Evolutionary conservation across 495 filamentous ascomycete species (phyloP).

Genomic region (Penicillium odoratum): DNA sequence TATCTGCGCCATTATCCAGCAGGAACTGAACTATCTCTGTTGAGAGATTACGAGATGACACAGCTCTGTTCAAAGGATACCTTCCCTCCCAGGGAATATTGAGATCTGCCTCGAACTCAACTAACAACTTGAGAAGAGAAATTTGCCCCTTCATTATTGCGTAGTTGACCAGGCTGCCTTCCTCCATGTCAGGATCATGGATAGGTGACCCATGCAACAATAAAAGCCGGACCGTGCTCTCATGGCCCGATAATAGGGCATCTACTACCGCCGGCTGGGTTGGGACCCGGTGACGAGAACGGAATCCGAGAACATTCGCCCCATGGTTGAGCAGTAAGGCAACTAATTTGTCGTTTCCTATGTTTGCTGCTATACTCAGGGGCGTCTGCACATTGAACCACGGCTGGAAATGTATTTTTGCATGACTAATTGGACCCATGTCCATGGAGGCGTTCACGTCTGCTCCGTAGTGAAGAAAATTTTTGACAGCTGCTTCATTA

Average conservation of each 20-base stretch:
- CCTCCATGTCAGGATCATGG: neutral
- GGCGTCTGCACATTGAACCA: neutral
- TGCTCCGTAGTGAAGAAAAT: neutral
- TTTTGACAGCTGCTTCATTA: neutral
- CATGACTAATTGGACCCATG: neutral
- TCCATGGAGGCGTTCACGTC: neutral
- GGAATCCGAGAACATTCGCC: neutral
- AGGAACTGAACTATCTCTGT: neutral
- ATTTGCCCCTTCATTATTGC: neutral
- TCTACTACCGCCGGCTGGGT: neutral
- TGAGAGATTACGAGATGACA: neutral
- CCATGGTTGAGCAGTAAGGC: constrained; percentile 1
- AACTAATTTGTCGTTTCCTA: constrained; percentile 1
- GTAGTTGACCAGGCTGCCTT: neutral
- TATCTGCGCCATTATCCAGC: constrained; percentile 1
- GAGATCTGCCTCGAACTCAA: neutral
- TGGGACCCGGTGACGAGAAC: neutral
- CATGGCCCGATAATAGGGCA: constrained; percentile 2
- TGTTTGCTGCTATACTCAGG: neutral
- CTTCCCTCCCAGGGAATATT: neutral
- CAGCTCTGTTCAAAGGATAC: neutral
- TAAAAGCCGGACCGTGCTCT: constrained; percentile 5
- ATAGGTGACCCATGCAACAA: neutral
- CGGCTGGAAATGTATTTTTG: neutral
- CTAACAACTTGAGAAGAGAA: constrained; percentile 2